Evolutionary conservation across 495 filamentous ascomycete genomes (phyloP).

Genomic region (Glutinoglossum americanum): DNA sequence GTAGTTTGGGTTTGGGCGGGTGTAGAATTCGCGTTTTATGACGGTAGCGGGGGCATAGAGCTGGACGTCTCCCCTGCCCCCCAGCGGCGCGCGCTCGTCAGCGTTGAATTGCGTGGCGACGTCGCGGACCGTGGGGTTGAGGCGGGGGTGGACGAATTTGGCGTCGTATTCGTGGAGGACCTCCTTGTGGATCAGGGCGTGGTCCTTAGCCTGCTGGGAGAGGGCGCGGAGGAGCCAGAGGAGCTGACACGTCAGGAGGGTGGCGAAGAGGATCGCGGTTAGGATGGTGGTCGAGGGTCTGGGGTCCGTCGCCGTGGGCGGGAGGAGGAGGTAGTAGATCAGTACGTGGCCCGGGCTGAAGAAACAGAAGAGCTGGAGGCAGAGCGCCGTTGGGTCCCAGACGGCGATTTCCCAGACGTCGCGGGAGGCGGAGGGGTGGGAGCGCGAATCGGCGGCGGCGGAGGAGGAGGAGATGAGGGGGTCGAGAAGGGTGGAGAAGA

Average conservation of each 20-base stretch:
- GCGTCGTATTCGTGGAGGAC: slow-evolving; percentile 90
- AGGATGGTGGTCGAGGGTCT: slow-evolving; percentile 68
- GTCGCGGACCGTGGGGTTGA: slow-evolving; percentile 62
- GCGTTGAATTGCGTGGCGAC: slow-evolving; percentile 52
- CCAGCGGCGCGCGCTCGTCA: no score
- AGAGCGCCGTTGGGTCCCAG: slow-evolving; percentile 81
- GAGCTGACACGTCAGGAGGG: slow-evolving; percentile 59
- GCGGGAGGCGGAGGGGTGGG: slow-evolving; percentile 60
- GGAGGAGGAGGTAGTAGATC: slow-evolving; percentile 72
- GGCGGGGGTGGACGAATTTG: slow-evolving; percentile 81
- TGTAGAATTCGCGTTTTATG: slow-evolving; percentile 62
- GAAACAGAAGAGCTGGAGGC: slow-evolving; percentile 61
- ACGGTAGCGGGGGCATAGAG: slow-evolving; percentile 57
- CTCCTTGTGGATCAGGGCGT: slow-evolving; percentile 64
- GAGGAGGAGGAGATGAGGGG: no score
- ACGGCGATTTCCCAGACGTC: slow-evolving; percentile 92
- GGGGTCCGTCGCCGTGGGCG: slow-evolving; percentile 48
- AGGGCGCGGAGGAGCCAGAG: slow-evolving; percentile 45
- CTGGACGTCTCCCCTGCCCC: slow-evolving; percentile 23
- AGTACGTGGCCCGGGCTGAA: slow-evolving; percentile 86
- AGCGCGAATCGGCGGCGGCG: slow-evolving; percentile 45
- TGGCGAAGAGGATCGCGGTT: slow-evolving; percentile 48
- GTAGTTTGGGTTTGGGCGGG: slow-evolving; percentile 78
- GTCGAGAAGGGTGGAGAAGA: slow-evolving; percentile 44
- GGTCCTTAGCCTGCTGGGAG: slow-evolving; percentile 69